Percentiles rank a stretch among this genome's conserved stretches.
phyloP scores from a whole-genome alignment of 1,284 basidiomycete genomes.

The Exsudoporus floridanus region DNA sequence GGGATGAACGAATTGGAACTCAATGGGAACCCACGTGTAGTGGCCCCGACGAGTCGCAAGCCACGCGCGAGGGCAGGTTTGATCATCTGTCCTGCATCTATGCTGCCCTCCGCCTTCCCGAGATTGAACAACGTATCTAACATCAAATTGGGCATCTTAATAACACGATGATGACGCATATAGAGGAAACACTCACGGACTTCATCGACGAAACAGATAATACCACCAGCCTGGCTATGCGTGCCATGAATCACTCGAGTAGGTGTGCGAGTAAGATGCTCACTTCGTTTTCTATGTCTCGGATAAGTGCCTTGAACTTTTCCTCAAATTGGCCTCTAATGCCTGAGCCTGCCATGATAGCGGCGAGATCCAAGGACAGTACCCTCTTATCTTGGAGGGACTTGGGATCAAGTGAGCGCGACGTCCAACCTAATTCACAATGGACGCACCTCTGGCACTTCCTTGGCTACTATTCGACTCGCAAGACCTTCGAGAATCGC shows the following conservation, averaged over 20 bases:
- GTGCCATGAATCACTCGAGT: constrained; percentile 3
- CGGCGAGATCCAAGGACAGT: constrained; percentile 77
- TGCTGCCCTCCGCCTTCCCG: constrained; percentile 88
- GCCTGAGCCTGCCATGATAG: constrained; percentile 83
- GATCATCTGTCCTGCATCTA: constrained; percentile 91
- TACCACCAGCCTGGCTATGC: constrained; percentile 52
- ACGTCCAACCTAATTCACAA: not conserved
- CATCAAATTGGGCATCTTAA: not conserved
- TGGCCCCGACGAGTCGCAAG: constrained; percentile 84
- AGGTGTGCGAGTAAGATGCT: constrained; percentile 17
- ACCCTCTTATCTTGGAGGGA: constrained; percentile 82
- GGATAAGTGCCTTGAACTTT: constrained; percentile 84
- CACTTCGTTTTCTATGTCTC: constrained; percentile 85
- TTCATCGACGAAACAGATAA: constrained; percentile 92
- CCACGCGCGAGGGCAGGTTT: constrained; percentile 86
- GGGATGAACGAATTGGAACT: not conserved
- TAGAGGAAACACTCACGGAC: constrained; percentile 59
- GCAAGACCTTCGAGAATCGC: constrained; percentile 92
- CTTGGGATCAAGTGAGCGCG: constrained; percentile 36
- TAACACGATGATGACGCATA: constrained; percentile 5
- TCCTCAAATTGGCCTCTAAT: constrained; percentile 91
- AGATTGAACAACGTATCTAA: constrained; percentile 79
- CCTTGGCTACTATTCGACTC: constrained; percentile 83
- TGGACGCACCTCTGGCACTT: constrained; percentile 80
- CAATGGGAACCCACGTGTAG: constrained; percentile 60